Percentiles rank a stretch among this genome's conserved stretches.
Conservation (phyloP, 2,329 filamentous ascomycete species). For the Penicillium hordei region DNA sequence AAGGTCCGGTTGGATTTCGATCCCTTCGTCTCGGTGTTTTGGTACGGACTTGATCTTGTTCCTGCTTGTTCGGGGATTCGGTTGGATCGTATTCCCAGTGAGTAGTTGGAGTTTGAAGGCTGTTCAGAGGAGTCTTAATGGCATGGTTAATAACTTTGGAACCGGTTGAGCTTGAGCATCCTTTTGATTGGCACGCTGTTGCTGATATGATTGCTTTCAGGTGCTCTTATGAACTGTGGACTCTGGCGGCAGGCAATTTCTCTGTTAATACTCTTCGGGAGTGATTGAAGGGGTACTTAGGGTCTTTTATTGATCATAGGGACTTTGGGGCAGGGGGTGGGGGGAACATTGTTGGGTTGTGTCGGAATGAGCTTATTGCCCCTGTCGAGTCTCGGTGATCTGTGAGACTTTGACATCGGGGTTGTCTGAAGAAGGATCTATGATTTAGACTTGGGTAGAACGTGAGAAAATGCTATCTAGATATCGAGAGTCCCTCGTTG, state of each 20-base stretch:
- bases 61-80: too few species aligned
- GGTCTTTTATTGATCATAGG: slow-evolving; percentile 13
- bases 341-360: slow-evolving; percentile 11
- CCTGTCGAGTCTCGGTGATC: slow-evolving; percentile 15
- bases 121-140: too few species aligned
- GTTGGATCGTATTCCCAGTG: too few species aligned
- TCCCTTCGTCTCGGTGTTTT: too few species aligned
- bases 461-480: neutral
- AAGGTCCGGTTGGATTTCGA: too few species aligned
- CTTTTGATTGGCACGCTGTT: too few species aligned
- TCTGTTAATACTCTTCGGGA: slow-evolving; percentile 7
- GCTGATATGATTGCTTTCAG: slow-evolving; percentile 34
- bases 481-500: neutral
- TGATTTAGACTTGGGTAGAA: neutral
- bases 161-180: too few species aligned
- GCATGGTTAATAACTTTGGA: too few species aligned
- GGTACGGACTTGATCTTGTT: too few species aligned
- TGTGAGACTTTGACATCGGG: slow-evolving; percentile 31
- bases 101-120: too few species aligned
- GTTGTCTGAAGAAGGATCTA: slow-evolving; percentile 13
- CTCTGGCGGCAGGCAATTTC: slow-evolving; percentile 14
- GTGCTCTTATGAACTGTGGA: slow-evolving; percentile 55
- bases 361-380: slow-evolving; percentile 7
- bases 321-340: neutral
- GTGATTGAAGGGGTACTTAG: slow-evolving; percentile 4